Conservation (phyloP, 2,329 filamentous ascomycete genomes). For the Hymenoscyphus fraxineus region DNA sequence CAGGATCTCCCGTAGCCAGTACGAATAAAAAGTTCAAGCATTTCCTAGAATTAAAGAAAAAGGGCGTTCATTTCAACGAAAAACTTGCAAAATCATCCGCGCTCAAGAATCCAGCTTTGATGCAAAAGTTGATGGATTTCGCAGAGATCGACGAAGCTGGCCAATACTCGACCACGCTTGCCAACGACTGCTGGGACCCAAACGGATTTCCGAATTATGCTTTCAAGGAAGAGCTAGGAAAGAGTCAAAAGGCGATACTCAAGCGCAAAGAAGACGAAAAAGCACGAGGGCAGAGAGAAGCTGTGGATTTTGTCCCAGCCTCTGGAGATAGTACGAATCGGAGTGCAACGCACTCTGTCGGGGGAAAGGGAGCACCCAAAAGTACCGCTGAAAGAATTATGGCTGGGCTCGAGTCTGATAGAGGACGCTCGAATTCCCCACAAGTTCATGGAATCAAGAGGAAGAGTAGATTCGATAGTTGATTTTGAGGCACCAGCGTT, state of each 20-base stretch:
- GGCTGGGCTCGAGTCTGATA: constrained; percentile 32
- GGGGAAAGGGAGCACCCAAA: constrained; percentile 23
- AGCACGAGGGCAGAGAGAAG: constrained; percentile 29
- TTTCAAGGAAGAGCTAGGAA: constrained; percentile 47
- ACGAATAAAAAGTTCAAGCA: constrained; percentile 66
- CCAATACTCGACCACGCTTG: constrained; percentile 64
- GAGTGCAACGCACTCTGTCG: constrained; percentile 23
- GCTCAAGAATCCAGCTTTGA: constrained; percentile 67
- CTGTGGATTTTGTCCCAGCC: constrained; percentile 34
- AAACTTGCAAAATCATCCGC: constrained; percentile 64
- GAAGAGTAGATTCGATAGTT: constrained; percentile 35
- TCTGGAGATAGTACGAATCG: constrained; percentile 25
- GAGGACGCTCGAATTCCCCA: constrained; percentile 31
- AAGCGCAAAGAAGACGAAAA: constrained; percentile 34
- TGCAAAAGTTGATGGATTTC: constrained; percentile 70
- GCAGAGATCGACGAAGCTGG: constrained; percentile 52
- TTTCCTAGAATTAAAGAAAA: constrained; percentile 73
- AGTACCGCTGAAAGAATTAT: constrained; percentile 36
- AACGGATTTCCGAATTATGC: constrained; percentile 52
- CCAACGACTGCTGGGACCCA: constrained; percentile 56
- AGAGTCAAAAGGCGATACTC: constrained; percentile 40
- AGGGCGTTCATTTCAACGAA: constrained; percentile 74
- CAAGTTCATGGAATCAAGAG: constrained; percentile 33
- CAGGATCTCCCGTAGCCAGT: constrained; percentile 51
- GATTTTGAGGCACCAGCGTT: constrained; percentile 14